Evolutionary conservation across 306 rosid genomes (phyloP), one percentile per base, ranked within the genome.

Genomic region (Prunus kanzakura): DNA sequence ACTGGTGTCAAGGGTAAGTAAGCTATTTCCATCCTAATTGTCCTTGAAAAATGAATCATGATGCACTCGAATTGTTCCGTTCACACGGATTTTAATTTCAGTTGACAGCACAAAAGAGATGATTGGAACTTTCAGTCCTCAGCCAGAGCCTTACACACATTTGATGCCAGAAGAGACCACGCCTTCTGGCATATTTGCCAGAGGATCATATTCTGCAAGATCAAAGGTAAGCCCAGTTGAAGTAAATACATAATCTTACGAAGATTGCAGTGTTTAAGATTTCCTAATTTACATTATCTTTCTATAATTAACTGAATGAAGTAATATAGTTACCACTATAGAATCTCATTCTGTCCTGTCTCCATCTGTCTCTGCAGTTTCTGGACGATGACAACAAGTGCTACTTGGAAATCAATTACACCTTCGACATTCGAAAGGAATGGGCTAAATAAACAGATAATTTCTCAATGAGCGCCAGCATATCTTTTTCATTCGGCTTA

Each of bases 61-160:
- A 55, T 14, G 62, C 22, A 23, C 54, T 41, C 18, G 30, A 23
- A 16, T 56, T 14, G 67, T 46, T 57, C 61, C 27, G 41, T n/a
- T 75, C 32, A 78, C 13, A 45, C 11, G 15, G 51, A 49, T 27
- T 19, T 64, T 35, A 7, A 57, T 30, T 76, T 69, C 74, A 86
- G 89, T 86, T 43, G 89, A 86, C 70, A 80, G 81, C 78, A 57
- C 89, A 35, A 86, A 86, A 46, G 89, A 82, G 83, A 86, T 86
- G 89, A 79, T 86, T 58, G 89, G 89, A 77, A 83, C 89, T 46
- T 86, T 86, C 83, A 86, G 89, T 74, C 89, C 89, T 49, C 89
- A 86, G 80, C 64, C 79, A 55, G 89, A 86, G 81, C 67, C 82
- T 22, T 86, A 80, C 85, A 80, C 73, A 20, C 89, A 86, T 80